Base-by-base conservation (phyloP, 192 early-diverging fungal genomes). In the Coemansia sp. region DNA sequence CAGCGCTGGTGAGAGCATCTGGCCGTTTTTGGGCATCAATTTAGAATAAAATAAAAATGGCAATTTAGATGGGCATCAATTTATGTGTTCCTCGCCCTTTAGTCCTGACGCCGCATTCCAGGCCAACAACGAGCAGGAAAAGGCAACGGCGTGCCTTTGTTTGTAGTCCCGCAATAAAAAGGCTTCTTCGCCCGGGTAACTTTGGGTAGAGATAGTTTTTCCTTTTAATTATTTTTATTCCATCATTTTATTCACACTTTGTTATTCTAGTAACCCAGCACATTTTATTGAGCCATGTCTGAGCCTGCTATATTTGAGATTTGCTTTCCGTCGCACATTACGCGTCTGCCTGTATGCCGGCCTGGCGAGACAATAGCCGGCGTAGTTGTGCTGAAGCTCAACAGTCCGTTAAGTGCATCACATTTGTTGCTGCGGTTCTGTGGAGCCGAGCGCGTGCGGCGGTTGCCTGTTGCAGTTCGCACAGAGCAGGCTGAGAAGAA, bases 261-360 rank as follows among this genome's bases (percentile, higher is more conserved):
- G n/a, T 58, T 35, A 23, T 19, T 27, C 37, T 31, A 29, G 51
- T 53, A 25, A 53, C 51, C 26, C 14, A 26, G 2, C 9, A 14
- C 10, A 31, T 29, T 55, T 55, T 55, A 26, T 22, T 29, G 53
- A 25, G 1, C 22, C 45, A 80, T 80, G 77, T 43, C 77, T 6
- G 77, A 80, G 39, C 77, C 77, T 21, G 59, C 62, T 23, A 38
- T 80, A 22, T 82, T 82, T 54, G 79, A 82, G 50, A 82, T 82
- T 14, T 82, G 79, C 67, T 82, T 82, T 57, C 79, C 79, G 6
- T 68, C 79, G 43, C 79, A 82, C 59, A 73, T 82, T 55, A 70
- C 79, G 6, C 69, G 74, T 17, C 59, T 65, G n/a, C 79, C 79
- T 0, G 64, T 74, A 6, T 82, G 79, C 37, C 69, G 74, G 31